A percentile compares a stretch with the other conserved stretches of the same genome.
Evolutionary conservation across 2,329 filamentous ascomycete species (phyloP).

Genomic region (Pseudogymnoascus sp.): DNA sequence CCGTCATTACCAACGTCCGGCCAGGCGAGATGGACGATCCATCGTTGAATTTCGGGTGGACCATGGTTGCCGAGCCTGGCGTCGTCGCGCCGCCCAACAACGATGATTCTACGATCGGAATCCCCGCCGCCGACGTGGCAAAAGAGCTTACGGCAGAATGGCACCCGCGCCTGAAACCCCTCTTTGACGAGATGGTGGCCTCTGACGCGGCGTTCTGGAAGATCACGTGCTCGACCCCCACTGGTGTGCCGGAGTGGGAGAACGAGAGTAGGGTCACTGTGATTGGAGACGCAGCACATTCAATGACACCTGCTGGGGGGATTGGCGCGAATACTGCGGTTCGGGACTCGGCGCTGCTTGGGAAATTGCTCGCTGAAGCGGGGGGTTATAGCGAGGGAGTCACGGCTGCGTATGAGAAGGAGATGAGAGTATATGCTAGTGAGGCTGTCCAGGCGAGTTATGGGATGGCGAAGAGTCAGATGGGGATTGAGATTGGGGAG

Average conservation of each 20-base stretch:
- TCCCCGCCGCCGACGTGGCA: conserved; percentile 50
- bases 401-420: conserved; percentile 50
- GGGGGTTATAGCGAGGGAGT: conserved; percentile 48
- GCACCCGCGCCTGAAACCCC: conserved; percentile 47
- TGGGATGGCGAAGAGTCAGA: conserved; percentile 35
- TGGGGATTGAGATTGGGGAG: conserved; percentile 43
- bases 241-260: conserved; percentile 52
- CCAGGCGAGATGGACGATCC: conserved; percentile 53
- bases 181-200: conserved; percentile 53
- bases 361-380: conserved; percentile 43
- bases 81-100: conserved; percentile 52
- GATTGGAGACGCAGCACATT: conserved; percentile 51
- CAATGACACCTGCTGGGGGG: conserved; percentile 51
- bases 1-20: conserved; percentile 58
- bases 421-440: conserved; percentile 54
- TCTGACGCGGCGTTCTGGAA: conserved; percentile 58
- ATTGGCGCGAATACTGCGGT: conserved; percentile 53
- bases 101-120: conserved; percentile 51
- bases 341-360: conserved; percentile 47
- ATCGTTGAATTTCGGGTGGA: conserved; percentile 54
- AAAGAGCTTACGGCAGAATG: conserved; percentile 46
- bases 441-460: conserved; percentile 51
- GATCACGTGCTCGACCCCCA: conserved; percentile 55
- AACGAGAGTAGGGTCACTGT: conserved; percentile 52
- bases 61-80: conserved; percentile 51